phyloP scores from a whole-genome alignment of 352 stramenopile genomes.

The Pythium monospermum region DNA sequence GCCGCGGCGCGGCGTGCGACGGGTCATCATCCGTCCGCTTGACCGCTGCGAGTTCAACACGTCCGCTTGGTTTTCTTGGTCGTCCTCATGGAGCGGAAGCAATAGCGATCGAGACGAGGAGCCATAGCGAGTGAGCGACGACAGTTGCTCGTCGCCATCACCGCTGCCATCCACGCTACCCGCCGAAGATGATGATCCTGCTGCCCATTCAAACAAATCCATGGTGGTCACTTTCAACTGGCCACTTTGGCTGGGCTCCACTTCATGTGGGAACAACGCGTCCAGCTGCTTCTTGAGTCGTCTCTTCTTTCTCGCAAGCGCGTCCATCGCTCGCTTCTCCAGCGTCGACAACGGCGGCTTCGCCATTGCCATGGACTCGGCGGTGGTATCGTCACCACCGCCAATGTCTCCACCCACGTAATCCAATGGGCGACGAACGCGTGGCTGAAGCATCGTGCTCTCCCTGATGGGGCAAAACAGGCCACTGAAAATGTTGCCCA shows the following conservation, averaged over 20 bases:
- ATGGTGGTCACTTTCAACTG: slow-evolving; percentile 45
- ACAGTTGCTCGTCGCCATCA: slow-evolving; percentile 10
- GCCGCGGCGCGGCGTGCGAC: neutral
- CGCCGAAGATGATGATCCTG: no score
- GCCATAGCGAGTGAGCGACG: no score
- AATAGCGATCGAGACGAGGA: slow-evolving; percentile 11
- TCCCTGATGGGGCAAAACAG: slow-evolving; percentile 87
- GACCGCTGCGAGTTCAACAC: slow-evolving; percentile 14
- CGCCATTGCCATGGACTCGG: neutral
- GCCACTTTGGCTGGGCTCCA: slow-evolving; percentile 44
- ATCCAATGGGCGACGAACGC: slow-evolving; percentile 60
- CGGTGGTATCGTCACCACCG: slow-evolving; percentile 7
- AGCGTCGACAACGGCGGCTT: slow-evolving; percentile 31
- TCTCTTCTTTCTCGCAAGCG: slow-evolving; percentile 55
- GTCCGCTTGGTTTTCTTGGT: slow-evolving; percentile 13
- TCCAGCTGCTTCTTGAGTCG: slow-evolving; percentile 67
- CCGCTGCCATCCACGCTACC: slow-evolving; percentile 5
- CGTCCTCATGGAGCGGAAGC: slow-evolving; percentile 12
- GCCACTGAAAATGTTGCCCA: slow-evolving; percentile 92
- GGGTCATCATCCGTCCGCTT: slow-evolving; percentile 2
- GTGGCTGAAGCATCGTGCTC: slow-evolving; percentile 45
- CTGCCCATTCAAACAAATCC: slow-evolving; percentile 76
- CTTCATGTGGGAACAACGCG: slow-evolving; percentile 53
- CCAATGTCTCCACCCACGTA: slow-evolving; percentile 13
- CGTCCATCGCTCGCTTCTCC: slow-evolving; percentile 46